phyloP scores from a whole-genome alignment of 2,329 filamentous ascomycete species.

The Berkeleyomyces rouxiae region DNA sequence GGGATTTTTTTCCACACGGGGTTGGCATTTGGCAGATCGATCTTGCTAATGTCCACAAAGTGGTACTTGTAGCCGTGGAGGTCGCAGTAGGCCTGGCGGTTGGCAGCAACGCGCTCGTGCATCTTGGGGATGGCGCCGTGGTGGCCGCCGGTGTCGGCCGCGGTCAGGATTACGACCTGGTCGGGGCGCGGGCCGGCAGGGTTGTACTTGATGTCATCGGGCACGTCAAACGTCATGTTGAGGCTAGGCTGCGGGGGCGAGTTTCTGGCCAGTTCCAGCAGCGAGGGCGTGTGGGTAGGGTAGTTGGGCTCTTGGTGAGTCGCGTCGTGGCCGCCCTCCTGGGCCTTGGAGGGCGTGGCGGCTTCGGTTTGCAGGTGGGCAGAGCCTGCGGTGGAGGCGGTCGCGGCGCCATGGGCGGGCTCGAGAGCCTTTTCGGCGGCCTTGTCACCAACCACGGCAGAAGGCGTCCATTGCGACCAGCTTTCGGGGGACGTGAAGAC shows the following conservation, averaged over 20 bases:
- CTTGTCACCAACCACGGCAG: background rate
- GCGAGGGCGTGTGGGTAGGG: constrained; percentile 2
- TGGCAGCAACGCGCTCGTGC: constrained; percentile 11
- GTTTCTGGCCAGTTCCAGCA: constrained; percentile 4
- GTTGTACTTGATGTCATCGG: constrained; percentile 12
- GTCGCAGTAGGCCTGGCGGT: constrained; percentile 13
- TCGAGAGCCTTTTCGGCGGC: background rate
- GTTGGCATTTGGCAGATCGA: constrained; percentile 10
- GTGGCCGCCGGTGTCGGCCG: constrained; percentile 13
- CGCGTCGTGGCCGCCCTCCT: background rate
- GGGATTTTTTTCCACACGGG: constrained; percentile 14
- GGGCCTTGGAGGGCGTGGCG: background rate
- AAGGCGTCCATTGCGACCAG: constrained; percentile 11
- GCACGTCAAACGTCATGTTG: constrained; percentile 11
- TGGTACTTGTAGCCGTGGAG: constrained; percentile 13
- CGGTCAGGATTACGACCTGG: constrained; percentile 11
- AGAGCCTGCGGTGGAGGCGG: background rate
- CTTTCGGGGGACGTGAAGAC: constrained; percentile 9
- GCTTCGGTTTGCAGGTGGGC: background rate
- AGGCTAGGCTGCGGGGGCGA: constrained; percentile 1
- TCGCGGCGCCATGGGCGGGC: background rate
- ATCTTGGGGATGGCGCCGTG: constrained; percentile 12
- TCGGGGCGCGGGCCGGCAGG: constrained; percentile 10
- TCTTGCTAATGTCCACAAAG: constrained; percentile 13
- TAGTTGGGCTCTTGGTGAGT: background rate